Conservation (phyloP, 2,329 filamentous ascomycete species). For the Alternaria viburni region DNA sequence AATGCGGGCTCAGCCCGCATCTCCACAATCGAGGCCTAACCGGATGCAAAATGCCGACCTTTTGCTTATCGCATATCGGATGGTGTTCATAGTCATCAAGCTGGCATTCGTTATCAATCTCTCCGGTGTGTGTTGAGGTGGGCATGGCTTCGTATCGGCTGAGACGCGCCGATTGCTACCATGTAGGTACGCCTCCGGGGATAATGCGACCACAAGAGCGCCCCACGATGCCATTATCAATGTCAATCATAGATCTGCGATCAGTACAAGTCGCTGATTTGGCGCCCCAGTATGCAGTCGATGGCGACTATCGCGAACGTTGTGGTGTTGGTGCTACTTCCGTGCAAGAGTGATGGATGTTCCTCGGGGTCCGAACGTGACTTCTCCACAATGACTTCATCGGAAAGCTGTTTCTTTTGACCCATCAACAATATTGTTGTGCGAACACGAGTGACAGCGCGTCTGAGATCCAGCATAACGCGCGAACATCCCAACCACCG, state of each 20-base stretch:
- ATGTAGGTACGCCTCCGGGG: background rate
- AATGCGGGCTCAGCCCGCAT: background rate
- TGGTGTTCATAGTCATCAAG: background rate
- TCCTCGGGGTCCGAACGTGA: background rate
- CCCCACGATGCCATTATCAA: background rate
- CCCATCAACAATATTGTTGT: background rate
- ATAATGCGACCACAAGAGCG: background rate
- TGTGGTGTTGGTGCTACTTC: background rate
- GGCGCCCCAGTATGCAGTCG: background rate
- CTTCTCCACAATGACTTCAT: slow-evolving; percentile 17
- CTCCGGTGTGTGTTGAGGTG: background rate
- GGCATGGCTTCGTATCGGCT: background rate
- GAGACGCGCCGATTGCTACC: background rate
- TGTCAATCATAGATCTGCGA: background rate
- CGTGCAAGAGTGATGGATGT: background rate
- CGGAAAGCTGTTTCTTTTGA: background rate
- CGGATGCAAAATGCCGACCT: background rate
- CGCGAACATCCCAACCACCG: background rate
- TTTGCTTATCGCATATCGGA: background rate
- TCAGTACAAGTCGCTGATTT: background rate
- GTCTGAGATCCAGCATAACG: background rate
- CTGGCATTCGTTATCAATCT: background rate
- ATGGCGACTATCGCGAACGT: background rate
- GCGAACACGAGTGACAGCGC: background rate
- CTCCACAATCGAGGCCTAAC: background rate